These are phyloP conservation scores for Comarum palustre DNA, from an alignment of 306 rosid species.

Conservation along the genomic window DNA sequence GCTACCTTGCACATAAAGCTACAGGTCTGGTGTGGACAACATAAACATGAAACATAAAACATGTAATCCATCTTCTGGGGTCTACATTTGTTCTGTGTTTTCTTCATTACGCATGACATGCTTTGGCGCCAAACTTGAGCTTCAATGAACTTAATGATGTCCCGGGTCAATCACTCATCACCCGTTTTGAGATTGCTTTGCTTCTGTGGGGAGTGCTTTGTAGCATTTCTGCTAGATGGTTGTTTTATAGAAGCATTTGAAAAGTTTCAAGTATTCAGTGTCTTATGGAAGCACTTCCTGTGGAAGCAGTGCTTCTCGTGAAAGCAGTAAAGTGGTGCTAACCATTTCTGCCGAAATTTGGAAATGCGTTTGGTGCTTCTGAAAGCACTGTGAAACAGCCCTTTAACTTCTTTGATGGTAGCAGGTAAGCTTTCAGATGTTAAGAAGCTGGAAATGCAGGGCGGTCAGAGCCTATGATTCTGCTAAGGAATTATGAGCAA, in stretches of 20 bases:
- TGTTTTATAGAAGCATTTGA: not conserved
- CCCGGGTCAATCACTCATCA: not conserved
- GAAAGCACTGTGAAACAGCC: not conserved
- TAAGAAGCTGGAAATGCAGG: not conserved
- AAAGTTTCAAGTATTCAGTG: not conserved
- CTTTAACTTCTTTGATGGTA: not conserved
- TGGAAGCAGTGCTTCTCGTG: not conserved
- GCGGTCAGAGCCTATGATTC: not conserved
- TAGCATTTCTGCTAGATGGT: not conserved
- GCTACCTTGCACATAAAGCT: constrained; percentile 9
- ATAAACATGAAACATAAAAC: not conserved
- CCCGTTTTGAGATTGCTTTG: not conserved
- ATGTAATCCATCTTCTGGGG: constrained; percentile 11
- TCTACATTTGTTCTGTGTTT: constrained; percentile 2
- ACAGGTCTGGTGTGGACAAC: not conserved
- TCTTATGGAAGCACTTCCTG: not conserved
- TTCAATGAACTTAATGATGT: not conserved
- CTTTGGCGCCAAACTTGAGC: constrained; percentile 2
- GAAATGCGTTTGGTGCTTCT: not conserved
- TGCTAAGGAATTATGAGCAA: not conserved
- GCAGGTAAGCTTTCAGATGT: not conserved
- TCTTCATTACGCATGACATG: not conserved
- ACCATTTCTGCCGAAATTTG: not conserved
- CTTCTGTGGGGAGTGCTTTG: not conserved
- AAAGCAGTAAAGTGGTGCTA: not conserved